Evolutionary conservation across 1,139 yeast genomes (phyloP).

Genomic region (Diutina ranongensis): DNA sequence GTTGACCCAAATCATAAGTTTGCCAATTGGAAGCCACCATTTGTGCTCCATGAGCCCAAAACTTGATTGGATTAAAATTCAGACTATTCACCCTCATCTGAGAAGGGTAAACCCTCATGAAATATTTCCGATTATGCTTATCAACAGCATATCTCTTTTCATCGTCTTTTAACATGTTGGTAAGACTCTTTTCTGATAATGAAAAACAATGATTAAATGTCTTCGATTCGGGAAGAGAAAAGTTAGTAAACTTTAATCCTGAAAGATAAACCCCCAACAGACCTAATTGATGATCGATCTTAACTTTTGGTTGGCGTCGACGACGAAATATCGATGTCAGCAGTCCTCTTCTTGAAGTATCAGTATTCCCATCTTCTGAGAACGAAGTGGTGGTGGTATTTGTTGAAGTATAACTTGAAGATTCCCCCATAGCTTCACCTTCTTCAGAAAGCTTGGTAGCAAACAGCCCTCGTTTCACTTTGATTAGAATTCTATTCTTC

Average conservation of each 20-base stretch:
- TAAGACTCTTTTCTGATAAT: constrained; percentile 61
- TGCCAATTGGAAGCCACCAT: constrained; percentile 98
- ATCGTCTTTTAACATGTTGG: constrained; percentile 51
- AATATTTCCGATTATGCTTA: constrained; percentile 64
- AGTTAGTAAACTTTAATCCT: constrained; percentile 71
- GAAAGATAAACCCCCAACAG: constrained; percentile 45
- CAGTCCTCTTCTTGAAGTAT: constrained; percentile 4
- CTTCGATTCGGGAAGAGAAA: constrained; percentile 80
- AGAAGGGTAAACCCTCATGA: constrained; percentile 86
- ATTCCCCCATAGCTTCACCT: constrained; percentile 12
- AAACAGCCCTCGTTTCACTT: constrained; percentile 50
- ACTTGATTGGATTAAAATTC: constrained; percentile 66
- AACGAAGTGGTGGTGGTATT: constrained; percentile 24
- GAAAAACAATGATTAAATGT: constrained; percentile 77
- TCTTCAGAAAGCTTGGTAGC: constrained; percentile 11
- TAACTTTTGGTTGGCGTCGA: constrained; percentile 10
- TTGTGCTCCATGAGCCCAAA: constrained; percentile 82
- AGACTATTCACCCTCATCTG: constrained; percentile 64
- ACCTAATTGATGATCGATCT: neutral
- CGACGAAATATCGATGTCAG: constrained; percentile 6
- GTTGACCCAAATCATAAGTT: constrained; percentile 81
- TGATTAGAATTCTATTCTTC: constrained; percentile 58
- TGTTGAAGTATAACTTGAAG: neutral
- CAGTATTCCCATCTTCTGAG: constrained; percentile 29
- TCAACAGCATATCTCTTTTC: constrained; percentile 40